Conservation (phyloP, 2,329 filamentous ascomycete genomes). For the Talaromyces verruculosus region DNA sequence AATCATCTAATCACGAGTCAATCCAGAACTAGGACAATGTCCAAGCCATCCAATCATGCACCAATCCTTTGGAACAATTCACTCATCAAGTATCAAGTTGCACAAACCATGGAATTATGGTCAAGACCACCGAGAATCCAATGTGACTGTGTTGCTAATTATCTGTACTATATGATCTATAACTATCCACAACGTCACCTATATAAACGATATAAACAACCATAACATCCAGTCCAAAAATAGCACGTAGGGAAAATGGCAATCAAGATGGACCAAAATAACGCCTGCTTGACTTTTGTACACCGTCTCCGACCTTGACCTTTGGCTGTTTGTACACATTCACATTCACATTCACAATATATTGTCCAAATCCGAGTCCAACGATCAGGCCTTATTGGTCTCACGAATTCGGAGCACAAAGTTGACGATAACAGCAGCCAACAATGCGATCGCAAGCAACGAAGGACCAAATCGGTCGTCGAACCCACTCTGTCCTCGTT, state of each 20-base stretch:
- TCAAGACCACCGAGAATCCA: neutral
- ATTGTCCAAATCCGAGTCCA: neutral
- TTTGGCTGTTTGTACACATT: conserved; percentile 3
- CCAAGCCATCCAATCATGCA: neutral
- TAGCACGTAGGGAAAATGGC: neutral
- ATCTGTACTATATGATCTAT: neutral
- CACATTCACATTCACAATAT: neutral
- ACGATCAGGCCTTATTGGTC: neutral
- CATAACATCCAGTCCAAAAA: neutral
- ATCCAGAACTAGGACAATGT: neutral
- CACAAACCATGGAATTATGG: neutral
- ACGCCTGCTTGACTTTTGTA: conserved; percentile 2
- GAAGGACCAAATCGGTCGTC: conserved; percentile 95
- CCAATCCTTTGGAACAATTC: neutral
- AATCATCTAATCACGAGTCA: neutral
- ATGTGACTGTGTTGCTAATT: neutral
- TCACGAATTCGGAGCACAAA: conserved; percentile 70
- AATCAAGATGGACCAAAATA: neutral
- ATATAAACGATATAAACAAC: neutral
- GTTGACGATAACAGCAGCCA: conserved; percentile 91
- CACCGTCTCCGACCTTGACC: neutral
- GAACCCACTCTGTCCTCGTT: conserved; percentile 90
- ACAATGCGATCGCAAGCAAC: conserved; percentile 78
- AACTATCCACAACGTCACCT: neutral
- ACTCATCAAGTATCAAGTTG: neutral